Conservation (phyloP, 2,329 filamentous ascomycete genomes). For the Coniochaeta sp. region DNA sequence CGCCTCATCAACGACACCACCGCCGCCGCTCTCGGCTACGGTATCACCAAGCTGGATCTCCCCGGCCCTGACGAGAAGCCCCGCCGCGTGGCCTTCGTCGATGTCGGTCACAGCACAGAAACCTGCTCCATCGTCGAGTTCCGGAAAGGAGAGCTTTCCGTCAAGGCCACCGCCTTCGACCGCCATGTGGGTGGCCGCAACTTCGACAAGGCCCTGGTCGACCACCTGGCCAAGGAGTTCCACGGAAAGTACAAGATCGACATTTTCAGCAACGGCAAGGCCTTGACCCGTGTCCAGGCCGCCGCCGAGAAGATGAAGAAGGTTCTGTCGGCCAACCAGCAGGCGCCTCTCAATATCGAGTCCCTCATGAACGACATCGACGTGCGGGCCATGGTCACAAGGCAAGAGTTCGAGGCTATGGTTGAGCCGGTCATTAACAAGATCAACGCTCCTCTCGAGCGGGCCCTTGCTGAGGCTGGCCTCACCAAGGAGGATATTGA, state of each 20-base stretch:
- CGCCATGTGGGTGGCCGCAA: slow-evolving; percentile 95
- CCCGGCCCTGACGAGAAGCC: slow-evolving; percentile 86
- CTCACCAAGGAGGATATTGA: slow-evolving; percentile 90
- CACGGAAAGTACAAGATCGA: slow-evolving; percentile 97
- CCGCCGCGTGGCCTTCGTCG: slow-evolving; percentile 81
- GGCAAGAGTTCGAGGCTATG: slow-evolving; percentile 89
- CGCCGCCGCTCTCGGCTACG: slow-evolving; percentile 89
- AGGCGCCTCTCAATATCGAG: slow-evolving; percentile 91
- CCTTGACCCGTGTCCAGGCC: slow-evolving; percentile 75
- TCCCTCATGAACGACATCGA: slow-evolving; percentile 98
- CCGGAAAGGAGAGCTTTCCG: slow-evolving; percentile 89
- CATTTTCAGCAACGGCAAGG: slow-evolving; percentile 84
- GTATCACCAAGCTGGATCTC: slow-evolving; percentile 95
- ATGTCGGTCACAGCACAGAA: slow-evolving; percentile 96
- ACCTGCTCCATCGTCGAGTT: slow-evolving; percentile 93
- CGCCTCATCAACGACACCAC: slow-evolving; percentile 98
- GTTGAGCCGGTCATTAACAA: slow-evolving; percentile 76
- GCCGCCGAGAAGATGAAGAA: slow-evolving; percentile 98
- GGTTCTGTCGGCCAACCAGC: slow-evolving; percentile 90
- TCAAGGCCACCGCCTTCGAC: slow-evolving; percentile 89
- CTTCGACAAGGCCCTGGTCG: slow-evolving; percentile 90
- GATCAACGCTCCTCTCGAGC: slow-evolving; percentile 69
- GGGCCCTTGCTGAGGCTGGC: slow-evolving; percentile 90
- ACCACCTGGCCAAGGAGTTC: slow-evolving; percentile 94
- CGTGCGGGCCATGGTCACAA: slow-evolving; percentile 80